Base-by-base conservation (phyloP, 441 rosid genomes). In the Populus hybrid region DNA sequence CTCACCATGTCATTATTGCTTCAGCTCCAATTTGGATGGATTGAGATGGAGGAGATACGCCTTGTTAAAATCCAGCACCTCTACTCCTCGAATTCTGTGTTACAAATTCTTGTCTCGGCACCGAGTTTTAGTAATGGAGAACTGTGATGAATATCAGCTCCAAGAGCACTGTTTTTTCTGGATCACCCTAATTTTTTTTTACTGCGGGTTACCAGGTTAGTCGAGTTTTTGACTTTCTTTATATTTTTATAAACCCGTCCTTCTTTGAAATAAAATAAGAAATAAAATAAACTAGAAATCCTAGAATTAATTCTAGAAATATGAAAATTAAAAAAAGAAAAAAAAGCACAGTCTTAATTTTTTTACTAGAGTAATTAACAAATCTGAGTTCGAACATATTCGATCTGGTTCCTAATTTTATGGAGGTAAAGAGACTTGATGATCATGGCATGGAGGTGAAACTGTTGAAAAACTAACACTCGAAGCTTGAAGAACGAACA, bases 11-110 rank as follows among this genome's bases (percentile, higher is more conserved):
- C 63, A 8, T 18, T 57, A 57, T 57, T 57, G 63, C 63, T 57
- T 57, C 63, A 2, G 63, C 21, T 57, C n/a, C 63, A 32, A 0
- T 32, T 5, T 5, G 34, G 34, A 32, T 32, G 34, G 6, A 32
- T 32, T 32, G 34, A 32, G 34, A 4, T 32, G 34, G 34, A 32
- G 6, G 34, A 5, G 34, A 32, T 32, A 32, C 0, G 10, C 24
- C 32, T 54, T 57, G 12, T 68, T 7, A 32, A 79, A 70, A 46
- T 79, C 82, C 1, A 63, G 75, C 32, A 70, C 81, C 61, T 57
- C 23, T 1, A n/a, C 28, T 11, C 72, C 69, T 34, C 36, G 36
- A 10, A 59, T 3, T 28, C 67, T 32, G 20, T 5, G 30, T 0
- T 3, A 24, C 36, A 34, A 10, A 61, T 3, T 28, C 68, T 23